A percentile compares a stretch with the other conserved stretches of the same genome.
Evolutionary conservation across 73 alveolate genomes (phyloP).

Genomic region (Symbiodinium natans): DNA sequence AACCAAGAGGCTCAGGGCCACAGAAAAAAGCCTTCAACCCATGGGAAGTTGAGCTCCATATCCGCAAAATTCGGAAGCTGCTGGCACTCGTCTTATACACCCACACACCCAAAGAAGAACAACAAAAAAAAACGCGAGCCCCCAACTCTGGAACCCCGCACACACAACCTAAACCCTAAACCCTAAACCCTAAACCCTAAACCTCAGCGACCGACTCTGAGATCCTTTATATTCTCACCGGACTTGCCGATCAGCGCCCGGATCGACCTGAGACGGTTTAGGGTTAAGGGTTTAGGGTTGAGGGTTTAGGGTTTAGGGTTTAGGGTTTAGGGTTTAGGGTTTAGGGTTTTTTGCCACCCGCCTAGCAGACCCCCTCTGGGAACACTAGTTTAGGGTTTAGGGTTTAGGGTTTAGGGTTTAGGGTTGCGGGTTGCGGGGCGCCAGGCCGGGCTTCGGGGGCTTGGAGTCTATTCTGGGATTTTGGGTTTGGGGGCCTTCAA

Average conservation of each 20-base stretch:
- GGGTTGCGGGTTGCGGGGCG: background rate
- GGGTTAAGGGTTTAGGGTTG: background rate
- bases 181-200: background rate
- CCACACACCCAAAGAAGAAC: too few relatives aligned
- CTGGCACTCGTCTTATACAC: too few relatives aligned
- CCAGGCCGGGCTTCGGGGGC: background rate
- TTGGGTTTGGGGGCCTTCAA: too few relatives aligned
- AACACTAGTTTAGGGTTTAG: background rate
- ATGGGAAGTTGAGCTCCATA: too few relatives aligned
- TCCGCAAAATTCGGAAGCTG: too few relatives aligned
- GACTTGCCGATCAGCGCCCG: constrained; percentile 19
- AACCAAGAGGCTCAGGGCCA: background rate
- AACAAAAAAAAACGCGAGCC: background rate
- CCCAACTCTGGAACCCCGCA: background rate
- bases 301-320: too few relatives aligned
- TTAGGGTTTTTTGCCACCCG: too few relatives aligned
- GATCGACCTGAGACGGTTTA: constrained; percentile 14
- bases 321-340: background rate
- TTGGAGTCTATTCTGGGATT: too few relatives aligned
- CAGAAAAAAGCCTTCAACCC: too few relatives aligned
- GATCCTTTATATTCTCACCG: constrained; percentile 33
- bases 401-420: background rate
- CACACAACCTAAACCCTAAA: too few relatives aligned
- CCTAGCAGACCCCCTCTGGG: background rate
- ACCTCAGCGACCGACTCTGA: background rate